Percentiles rank a stretch among this genome's conserved stretches.
These are phyloP conservation scores for Kodamaea ohmeri DNA, from an alignment of 1,139 yeast genomes.

Conservation along the genomic window DNA sequence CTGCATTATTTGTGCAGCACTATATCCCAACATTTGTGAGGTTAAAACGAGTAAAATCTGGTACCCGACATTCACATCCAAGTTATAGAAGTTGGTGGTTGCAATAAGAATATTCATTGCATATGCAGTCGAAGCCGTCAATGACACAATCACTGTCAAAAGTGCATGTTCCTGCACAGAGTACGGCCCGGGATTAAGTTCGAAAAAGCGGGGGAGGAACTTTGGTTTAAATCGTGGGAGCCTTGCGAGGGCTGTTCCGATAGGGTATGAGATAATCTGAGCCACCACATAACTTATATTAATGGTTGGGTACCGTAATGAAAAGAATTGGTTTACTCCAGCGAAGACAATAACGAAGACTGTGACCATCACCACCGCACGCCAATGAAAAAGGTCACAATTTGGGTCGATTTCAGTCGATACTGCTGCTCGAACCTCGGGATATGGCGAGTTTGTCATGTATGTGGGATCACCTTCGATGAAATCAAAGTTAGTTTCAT, in stretches of 20 bases:
- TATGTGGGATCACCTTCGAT: constrained; percentile 29
- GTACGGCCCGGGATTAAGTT: constrained; percentile 36
- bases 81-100: constrained; percentile 32
- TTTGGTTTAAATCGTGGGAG: constrained; percentile 16
- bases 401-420: constrained; percentile 12
- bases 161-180: constrained; percentile 23
- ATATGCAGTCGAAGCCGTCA: constrained; percentile 18
- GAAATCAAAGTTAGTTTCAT: constrained; percentile 14
- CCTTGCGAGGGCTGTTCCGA: constrained; percentile 37
- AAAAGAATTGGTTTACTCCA: constrained; percentile 56
- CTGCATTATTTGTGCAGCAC: constrained; percentile 22
- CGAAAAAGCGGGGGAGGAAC: constrained; percentile 16
- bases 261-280: constrained; percentile 57
- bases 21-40: constrained; percentile 24
- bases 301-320: constrained; percentile 53
- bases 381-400: constrained; percentile 18
- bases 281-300: constrained; percentile 45
- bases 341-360: constrained; percentile 26
- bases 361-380: constrained; percentile 17
- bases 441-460: constrained; percentile 20
- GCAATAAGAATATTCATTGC: constrained; percentile 23
- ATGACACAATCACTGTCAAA: constrained; percentile 17
- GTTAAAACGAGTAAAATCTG: constrained; percentile 17
- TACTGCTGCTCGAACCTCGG: constrained; percentile 23
- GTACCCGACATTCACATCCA: constrained; percentile 37